Percentiles rank a stretch among this genome's conserved stretches.
Conservation (phyloP, 1,284 basidiomycete genomes). For the Trichosporon sp. region DNA sequence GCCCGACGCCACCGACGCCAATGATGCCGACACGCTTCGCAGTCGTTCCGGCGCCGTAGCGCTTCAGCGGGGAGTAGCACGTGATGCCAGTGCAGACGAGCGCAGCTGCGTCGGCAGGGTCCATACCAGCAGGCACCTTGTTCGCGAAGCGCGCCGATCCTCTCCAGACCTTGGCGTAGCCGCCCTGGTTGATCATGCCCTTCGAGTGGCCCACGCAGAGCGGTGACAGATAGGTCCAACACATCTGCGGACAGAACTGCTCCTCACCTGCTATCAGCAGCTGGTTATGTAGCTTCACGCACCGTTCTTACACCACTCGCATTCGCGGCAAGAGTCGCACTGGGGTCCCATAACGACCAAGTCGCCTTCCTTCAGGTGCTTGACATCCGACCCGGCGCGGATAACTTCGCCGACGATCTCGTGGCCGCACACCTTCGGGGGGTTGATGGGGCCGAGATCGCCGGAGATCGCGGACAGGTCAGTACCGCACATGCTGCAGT, state of each 20-base stretch:
- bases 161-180: constrained; percentile 49
- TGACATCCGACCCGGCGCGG: constrained; percentile 24
- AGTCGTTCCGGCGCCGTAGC: constrained; percentile 52
- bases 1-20: constrained; percentile 51
- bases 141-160: constrained; percentile 58
- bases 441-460: constrained; percentile 7
- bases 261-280: constrained; percentile 7
- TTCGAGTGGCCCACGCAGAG: constrained; percentile 19
- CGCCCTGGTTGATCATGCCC: constrained; percentile 47
- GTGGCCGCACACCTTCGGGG: constrained; percentile 23
- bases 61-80: constrained; percentile 51
- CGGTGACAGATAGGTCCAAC: background rate
- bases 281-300: constrained; percentile 26
- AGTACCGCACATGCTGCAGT: constrained; percentile 22
- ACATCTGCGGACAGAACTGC: constrained; percentile 5
- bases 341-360: constrained; percentile 54
- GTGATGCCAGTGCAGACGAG: constrained; percentile 52
- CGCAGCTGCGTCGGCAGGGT: constrained; percentile 54
- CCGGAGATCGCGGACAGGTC: constrained; percentile 20
- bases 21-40: constrained; percentile 54
- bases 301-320: constrained; percentile 49
- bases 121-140: constrained; percentile 58
- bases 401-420: constrained; percentile 31
- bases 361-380: constrained; percentile 47
- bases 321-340: constrained; percentile 49